A percentile compares a stretch with the other conserved stretches of the same genome.
Conservation (phyloP, 1,284 basidiomycete species). For the Meripilus lineatus region DNA sequence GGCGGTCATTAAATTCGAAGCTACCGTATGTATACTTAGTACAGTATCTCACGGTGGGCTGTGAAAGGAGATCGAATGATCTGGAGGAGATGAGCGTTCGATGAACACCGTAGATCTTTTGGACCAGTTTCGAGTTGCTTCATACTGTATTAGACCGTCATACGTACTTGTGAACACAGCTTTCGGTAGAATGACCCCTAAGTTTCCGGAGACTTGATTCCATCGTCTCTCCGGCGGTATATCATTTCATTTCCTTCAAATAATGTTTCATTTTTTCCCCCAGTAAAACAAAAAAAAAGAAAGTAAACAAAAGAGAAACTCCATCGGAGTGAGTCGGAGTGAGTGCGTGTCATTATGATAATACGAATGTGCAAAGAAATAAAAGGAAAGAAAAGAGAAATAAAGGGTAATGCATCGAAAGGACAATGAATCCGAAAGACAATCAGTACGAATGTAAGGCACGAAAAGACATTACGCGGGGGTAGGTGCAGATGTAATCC, state of each 20-base stretch:
- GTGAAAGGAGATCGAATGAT: neutral
- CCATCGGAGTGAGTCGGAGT: no score
- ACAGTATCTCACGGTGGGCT: neutral
- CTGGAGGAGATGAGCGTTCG: constrained; percentile 5
- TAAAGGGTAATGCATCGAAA: constrained; percentile 1
- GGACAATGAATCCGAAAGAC: neutral
- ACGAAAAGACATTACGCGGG: constrained; percentile 14
- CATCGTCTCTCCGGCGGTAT: no score
- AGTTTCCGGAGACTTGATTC: no score
- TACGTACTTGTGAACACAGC: no score
- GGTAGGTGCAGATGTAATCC: constrained; percentile 41
- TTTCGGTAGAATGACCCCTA: no score
- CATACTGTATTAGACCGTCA: no score
- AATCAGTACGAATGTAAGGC: constrained; percentile 2
- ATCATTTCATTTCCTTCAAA: no score
- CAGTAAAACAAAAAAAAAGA: no score
- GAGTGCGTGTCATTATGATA: constrained; percentile 15
- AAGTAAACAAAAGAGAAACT: constrained; percentile 8
- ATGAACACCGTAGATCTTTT: constrained; percentile 17
- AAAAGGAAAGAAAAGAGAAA: constrained; percentile 5
- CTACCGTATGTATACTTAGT: neutral
- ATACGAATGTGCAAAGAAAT: constrained; percentile 15
- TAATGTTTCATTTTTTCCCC: no score
- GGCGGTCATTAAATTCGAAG: neutral
- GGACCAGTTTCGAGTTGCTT: neutral